Conservation (phyloP, 2,329 filamentous ascomycete species). For the Podosphaera leucotricha region DNA sequence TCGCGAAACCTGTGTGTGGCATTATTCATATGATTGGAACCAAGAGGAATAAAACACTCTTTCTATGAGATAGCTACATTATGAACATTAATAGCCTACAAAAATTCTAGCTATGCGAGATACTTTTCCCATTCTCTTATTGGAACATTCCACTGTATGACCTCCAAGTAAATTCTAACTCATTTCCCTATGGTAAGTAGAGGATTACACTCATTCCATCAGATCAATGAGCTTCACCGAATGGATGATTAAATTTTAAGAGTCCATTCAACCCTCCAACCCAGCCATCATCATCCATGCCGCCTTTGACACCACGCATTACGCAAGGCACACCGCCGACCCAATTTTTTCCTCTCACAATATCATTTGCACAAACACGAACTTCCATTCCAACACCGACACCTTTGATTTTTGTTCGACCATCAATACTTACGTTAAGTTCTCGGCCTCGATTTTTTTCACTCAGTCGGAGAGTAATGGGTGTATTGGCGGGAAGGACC, state of each 20-base stretch:
- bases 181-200: too few relatives aligned
- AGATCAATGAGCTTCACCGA: conserved; percentile 35
- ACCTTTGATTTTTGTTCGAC: conserved; percentile 38
- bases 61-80: too few relatives aligned
- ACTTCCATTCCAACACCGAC: conserved; percentile 63
- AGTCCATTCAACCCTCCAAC: conserved; percentile 82
- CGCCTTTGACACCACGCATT: conserved; percentile 34
- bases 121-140: too few relatives aligned
- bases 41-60: too few relatives aligned
- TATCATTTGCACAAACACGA: conserved; percentile 65
- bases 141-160: too few relatives aligned
- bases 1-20: neutral
- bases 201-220: too few relatives aligned
- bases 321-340: conserved; percentile 77
- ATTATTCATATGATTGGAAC: too few relatives aligned
- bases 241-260: conserved; percentile 93
- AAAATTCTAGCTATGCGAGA: too few relatives aligned
- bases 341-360: conserved; percentile 29
- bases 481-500: conserved; percentile 67
- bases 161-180: too few relatives aligned
- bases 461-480: conserved; percentile 60
- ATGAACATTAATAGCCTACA: too few relatives aligned
- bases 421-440: conserved; percentile 60
- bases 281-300: conserved; percentile 66
- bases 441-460: conserved; percentile 55